Base-by-base conservation (phyloP, 208 protist species). In the Leishmania braziliensis region DNA sequence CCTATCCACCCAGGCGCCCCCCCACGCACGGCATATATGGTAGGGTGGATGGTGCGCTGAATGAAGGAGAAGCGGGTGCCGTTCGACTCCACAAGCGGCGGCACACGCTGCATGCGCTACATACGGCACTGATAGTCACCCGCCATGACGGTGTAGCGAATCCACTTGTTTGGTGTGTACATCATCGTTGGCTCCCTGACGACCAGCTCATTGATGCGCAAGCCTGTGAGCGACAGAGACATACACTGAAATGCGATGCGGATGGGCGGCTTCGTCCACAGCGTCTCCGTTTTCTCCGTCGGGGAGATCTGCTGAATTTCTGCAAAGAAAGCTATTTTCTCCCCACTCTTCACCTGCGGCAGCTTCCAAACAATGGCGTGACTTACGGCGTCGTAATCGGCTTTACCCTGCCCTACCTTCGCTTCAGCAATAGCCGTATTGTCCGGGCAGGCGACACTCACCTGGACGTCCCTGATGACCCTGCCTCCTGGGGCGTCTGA, bases 91-190 rank as follows among this genome's bases (percentile, higher is more conserved):
- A 71, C 46, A 80, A 8, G 56, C 46, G 66, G 36, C 39, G 66
- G 43, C 36, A 48, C 75, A 39, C 71, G 70, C 12, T 10, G 29
- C 53, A 23, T 16, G 39, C 53, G 26, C 26, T 93, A 99, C 39
- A 98, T 92, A 48, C 99, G 90, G 82, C 95, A 97, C 84, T 99
- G 96, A 84, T 99, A 99, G 43, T 97, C 91, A n/a, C 99, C 99
- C 60, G 96, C 95, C 84, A 97, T 95, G 46, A 99, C 99, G 62
- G 99, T 92, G 91, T 99, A 99, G 29, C 99, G 97, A 58, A 99
- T 98, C 98, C 99, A 99, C 80, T 99, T 99, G 75, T 98, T 91
- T 5, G 99, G 88, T 39, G 91, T 86, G 89, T 99, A 99, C 50
- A 82, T 48, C 9, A 94, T 77, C 69, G 89, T 77, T 18, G 92